Evolutionary conservation across 306 rosid species (phyloP).

Genomic region (Begonia masoniana): DNA sequence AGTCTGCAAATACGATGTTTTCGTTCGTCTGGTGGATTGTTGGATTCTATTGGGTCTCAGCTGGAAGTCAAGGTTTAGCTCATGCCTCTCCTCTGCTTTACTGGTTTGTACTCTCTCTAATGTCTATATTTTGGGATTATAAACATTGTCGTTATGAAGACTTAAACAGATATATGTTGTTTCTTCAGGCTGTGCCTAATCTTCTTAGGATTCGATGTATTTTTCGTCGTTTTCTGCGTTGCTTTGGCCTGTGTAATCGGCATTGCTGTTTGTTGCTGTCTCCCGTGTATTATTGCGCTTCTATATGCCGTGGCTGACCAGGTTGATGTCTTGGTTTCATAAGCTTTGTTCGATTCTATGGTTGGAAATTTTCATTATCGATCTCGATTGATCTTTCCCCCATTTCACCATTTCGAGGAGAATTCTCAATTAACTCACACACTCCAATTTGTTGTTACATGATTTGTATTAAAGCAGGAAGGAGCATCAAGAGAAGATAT

Average conservation of each 20-base stretch:
- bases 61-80: slow-evolving; percentile 64
- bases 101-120: slow-evolving; percentile 44
- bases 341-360: too few species aligned
- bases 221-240: slow-evolving; percentile 94
- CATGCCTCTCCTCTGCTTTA: slow-evolving; percentile 67
- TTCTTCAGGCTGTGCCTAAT: slow-evolving; percentile 82
- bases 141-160: too few species aligned
- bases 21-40: slow-evolving; percentile 98
- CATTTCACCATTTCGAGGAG: too few species aligned
- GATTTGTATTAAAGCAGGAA: slow-evolving; percentile 47
- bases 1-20: slow-evolving; percentile 92
- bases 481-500: slow-evolving; percentile 93
- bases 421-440: too few species aligned
- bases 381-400: too few species aligned
- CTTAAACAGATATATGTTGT: not conserved
- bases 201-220: slow-evolving; percentile 93
- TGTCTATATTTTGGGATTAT: too few species aligned
- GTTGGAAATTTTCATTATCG: too few species aligned
- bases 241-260: slow-evolving; percentile 96
- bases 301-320: slow-evolving; percentile 91
- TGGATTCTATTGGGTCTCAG: slow-evolving; percentile 97
- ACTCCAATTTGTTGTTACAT: too few species aligned
- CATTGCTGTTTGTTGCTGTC: slow-evolving; percentile 94
- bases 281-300: slow-evolving; percentile 53
- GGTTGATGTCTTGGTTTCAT: slow-evolving; percentile 29